These are phyloP conservation scores for Mycena chlorophos DNA, from an alignment of 768 basidiomycete species.

Conservation along the genomic window DNA sequence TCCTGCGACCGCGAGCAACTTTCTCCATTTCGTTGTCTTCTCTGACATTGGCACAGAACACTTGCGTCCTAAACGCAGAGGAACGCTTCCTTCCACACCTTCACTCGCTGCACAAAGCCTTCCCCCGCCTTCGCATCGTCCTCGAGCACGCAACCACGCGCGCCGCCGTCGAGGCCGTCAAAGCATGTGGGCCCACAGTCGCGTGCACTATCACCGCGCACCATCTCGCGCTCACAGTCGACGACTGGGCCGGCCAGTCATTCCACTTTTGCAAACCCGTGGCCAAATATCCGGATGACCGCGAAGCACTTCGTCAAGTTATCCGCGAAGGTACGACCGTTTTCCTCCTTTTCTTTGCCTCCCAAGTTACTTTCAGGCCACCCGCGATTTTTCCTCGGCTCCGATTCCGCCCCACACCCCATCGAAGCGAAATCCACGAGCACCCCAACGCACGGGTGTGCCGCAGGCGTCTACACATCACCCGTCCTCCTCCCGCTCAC, in stretches of 20 bases:
- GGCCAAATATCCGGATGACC: slow-evolving; percentile 92
- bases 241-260: slow-evolving; percentile 94
- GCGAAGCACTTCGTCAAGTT: slow-evolving; percentile 76
- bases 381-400: slow-evolving; percentile 95
- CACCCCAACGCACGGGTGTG: slow-evolving; percentile 72
- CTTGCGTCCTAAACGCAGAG: slow-evolving; percentile 93
- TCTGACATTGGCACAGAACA: slow-evolving; percentile 54
- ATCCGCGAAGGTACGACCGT: slow-evolving; percentile 63
- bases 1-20: slow-evolving; percentile 30
- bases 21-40: slow-evolving; percentile 22
- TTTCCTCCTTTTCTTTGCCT: neutral
- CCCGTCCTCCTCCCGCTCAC: slow-evolving; percentile 88
- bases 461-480: slow-evolving; percentile 95
- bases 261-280: slow-evolving; percentile 98
- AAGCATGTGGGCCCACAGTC: slow-evolving; percentile 75
- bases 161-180: slow-evolving; percentile 85
- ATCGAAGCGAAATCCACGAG: slow-evolving; percentile 65
- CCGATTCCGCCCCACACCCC: slow-evolving; percentile 94
- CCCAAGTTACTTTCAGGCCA: slow-evolving; percentile 54
- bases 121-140: slow-evolving; percentile 91
- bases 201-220: slow-evolving; percentile 98
- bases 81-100: slow-evolving; percentile 87
- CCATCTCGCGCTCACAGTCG: slow-evolving; percentile 90
- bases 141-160: slow-evolving; percentile 96
- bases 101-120: slow-evolving; percentile 72